phyloP scores from a whole-genome alignment of 148 eudicot species.

The Rhododendron henanense region DNA sequence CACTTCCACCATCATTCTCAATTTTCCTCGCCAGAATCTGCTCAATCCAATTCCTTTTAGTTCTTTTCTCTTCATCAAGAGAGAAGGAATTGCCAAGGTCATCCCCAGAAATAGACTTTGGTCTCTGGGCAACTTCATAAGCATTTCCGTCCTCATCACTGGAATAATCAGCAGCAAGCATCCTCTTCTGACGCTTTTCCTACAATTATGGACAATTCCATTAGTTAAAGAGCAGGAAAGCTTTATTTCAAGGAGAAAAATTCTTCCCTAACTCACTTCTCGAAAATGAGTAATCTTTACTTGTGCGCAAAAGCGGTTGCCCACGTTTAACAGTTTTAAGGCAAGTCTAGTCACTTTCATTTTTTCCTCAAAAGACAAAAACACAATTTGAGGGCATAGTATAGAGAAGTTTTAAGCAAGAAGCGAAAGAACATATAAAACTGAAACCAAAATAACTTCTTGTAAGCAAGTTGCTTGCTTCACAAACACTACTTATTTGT shows the following conservation, averaged over 20 bases:
- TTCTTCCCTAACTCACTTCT: not conserved
- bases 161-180: constrained; percentile 69
- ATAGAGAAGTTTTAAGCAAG: not conserved
- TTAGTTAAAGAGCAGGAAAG: constrained; percentile 1
- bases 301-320: not conserved
- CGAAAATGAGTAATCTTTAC: not conserved
- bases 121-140: constrained; percentile 32
- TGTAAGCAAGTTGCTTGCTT: not conserved
- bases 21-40: constrained; percentile 44
- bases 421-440: not conserved
- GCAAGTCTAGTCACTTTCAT: not conserved
- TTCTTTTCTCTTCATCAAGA: constrained; percentile 41
- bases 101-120: constrained; percentile 83
- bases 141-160: constrained; percentile 58
- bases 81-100: constrained; percentile 96
- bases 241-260: not conserved
- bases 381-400: not conserved
- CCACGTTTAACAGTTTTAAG: not conserved
- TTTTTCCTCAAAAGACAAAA: not conserved
- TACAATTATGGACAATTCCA: constrained; percentile 22
- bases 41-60: constrained; percentile 62
- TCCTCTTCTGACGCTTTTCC: constrained; percentile 84
- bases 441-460: not conserved
- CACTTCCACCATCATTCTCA: constrained; percentile 35
- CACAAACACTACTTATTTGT: not conserved